Evolutionary conservation across 768 basidiomycete genomes (phyloP), one percentile per base, ranked within the genome.

Genomic region (Lentinula raphanica): DNA sequence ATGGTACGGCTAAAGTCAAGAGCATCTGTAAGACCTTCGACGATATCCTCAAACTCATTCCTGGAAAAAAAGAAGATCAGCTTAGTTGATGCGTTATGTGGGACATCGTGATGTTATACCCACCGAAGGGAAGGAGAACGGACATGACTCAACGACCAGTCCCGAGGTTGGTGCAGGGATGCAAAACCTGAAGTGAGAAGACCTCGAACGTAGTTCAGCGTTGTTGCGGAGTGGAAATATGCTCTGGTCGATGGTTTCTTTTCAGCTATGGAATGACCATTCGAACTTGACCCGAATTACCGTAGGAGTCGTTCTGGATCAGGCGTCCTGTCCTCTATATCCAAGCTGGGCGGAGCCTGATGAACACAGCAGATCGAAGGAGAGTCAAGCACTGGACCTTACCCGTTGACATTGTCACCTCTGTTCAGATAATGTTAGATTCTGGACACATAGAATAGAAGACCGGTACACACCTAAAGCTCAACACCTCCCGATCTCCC

Each of bases 371-470:
- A 62, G 39, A 32, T 35, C 3, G 13, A 13, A 23, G 50, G n/a
- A 39, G 21, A 8, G 49, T 13, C 12, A n/a, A 39, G 2, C n/a
- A n/a, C n/a, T n/a, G n/a, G n/a, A n/a, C n/a, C n/a, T 60, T 69
- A 87, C 84, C 94, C 93, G 65, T 99, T 98, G 45, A 99, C 87
- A 65, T 96, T 98, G 74, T 99, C 96, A 13, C 97, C 97, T 63
- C 96, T 94, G 66, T 48, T 51, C 4, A 38, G 17, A n/a, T 40
- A 17, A 31, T 44, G 25, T 15, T 31, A 13, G 12, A 23, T 27
- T 11, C n/a, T 17, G 17, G 12, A 15, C 36, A 53, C 49, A 25
- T 31, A 39, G 27, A 7, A 25, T 15, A 44, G 38, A 6, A 5
- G 35, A n/a, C 32, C 9, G 32, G 13, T 13, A 70, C n/a, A 53